phyloP scores from a whole-genome alignment of 1,284 basidiomycete genomes.

The Cystobasidium sp. region DNA sequence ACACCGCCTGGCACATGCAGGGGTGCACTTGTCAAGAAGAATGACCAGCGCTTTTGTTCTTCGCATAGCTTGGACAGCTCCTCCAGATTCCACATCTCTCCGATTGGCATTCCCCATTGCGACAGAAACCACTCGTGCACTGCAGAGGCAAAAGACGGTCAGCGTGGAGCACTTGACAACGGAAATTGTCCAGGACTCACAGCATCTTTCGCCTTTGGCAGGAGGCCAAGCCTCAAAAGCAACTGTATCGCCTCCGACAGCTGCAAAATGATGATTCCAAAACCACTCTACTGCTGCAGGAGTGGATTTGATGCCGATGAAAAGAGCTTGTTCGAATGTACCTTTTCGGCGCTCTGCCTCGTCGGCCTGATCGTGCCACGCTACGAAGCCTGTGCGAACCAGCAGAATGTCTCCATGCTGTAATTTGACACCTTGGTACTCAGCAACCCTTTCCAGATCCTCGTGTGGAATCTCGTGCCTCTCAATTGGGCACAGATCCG shows the following conservation, averaged over 20 bases:
- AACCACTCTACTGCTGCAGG: constrained; percentile 43
- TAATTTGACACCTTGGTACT: constrained; percentile 54
- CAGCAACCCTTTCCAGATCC: constrained; percentile 54
- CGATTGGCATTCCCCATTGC: constrained; percentile 53
- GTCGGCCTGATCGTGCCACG: constrained; percentile 53
- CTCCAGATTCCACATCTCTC: constrained; percentile 60
- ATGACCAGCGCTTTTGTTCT: constrained; percentile 56
- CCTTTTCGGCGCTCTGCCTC: constrained; percentile 49
- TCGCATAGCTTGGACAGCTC: constrained; percentile 55
- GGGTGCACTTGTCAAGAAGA: constrained; percentile 58
- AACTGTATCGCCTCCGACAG: constrained; percentile 58
- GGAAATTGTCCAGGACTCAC: constrained; percentile 5
- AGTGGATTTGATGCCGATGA: constrained; percentile 42
- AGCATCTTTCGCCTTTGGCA: constrained; percentile 21
- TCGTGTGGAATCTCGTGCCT: constrained; percentile 55
- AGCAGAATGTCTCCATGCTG: constrained; percentile 56
- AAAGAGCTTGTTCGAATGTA: constrained; percentile 35
- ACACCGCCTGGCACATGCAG: constrained; percentile 59
- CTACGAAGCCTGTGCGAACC: constrained; percentile 58
- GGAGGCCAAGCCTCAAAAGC: constrained; percentile 48
- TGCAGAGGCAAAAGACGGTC: neutral
- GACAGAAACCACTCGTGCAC: constrained; percentile 44
- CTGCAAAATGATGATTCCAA: constrained; percentile 58
- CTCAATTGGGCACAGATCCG: constrained; percentile 32
- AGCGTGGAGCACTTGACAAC: neutral